phyloP scores from a whole-genome alignment of 352 stramenopile genomes.

The Globisporangium spinosum region DNA sequence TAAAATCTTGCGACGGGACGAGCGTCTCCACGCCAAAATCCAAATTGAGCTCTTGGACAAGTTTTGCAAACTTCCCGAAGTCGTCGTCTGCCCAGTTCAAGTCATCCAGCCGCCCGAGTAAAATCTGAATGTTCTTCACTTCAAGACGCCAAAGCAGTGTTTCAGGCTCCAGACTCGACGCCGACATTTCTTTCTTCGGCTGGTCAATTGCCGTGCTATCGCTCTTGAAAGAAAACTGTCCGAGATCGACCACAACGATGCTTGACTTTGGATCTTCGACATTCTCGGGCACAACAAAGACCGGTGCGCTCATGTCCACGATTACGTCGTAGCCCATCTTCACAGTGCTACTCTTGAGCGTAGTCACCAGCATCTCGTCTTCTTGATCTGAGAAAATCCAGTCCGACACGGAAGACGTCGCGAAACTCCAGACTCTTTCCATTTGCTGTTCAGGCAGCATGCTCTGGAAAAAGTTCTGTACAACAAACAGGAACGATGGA shows the following conservation, averaged over 20 bases:
- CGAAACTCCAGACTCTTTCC: constrained; percentile 76
- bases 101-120: constrained; percentile 39
- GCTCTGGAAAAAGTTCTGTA: constrained; percentile 72
- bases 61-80: constrained; percentile 32
- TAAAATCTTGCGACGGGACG: constrained; percentile 10
- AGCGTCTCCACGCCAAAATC: constrained; percentile 51
- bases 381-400: constrained; percentile 75
- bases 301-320: constrained; percentile 70
- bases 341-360: constrained; percentile 22
- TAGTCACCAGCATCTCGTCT: constrained; percentile 27
- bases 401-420: constrained; percentile 74
- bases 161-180: constrained; percentile 10
- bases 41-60: constrained; percentile 62
- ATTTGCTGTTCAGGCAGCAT: constrained; percentile 63
- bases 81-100: constrained; percentile 42
- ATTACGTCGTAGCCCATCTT: constrained; percentile 54
- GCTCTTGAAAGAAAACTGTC: constrained; percentile 58
- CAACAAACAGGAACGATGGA: constrained; percentile 58
- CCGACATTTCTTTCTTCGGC: constrained; percentile 6
- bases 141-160: constrained; percentile 59
- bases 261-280: constrained; percentile 32
- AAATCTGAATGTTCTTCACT: constrained; percentile 57
- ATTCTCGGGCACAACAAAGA: constrained; percentile 65
- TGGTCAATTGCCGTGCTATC: constrained; percentile 21
- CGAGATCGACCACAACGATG: constrained; percentile 69